Conservation (phyloP, 176 grass and related monocot species). For the Cymbopogon citratus region DNA sequence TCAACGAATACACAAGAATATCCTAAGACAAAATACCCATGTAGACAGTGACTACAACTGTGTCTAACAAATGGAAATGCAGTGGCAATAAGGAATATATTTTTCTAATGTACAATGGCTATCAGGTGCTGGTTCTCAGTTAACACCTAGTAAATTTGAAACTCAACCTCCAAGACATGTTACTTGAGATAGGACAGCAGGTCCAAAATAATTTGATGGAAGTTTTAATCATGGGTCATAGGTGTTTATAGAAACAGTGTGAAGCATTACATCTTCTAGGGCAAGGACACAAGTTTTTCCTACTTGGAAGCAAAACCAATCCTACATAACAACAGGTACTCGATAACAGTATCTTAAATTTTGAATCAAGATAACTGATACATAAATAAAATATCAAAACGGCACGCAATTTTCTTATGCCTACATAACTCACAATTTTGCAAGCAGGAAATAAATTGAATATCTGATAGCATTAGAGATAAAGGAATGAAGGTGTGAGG, state of each 20-base stretch:
- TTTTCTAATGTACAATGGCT: background rate
- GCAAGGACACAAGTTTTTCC: no score
- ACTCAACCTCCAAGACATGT: background rate
- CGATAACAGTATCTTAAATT: background rate
- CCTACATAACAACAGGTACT: background rate
- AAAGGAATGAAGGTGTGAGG: conserved; percentile 9
- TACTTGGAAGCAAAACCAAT: no score
- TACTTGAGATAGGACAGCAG: background rate
- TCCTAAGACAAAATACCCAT: no score
- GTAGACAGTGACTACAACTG: no score
- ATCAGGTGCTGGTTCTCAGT: background rate
- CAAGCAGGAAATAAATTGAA: background rate
- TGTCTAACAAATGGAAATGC: no score
- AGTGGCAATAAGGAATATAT: background rate
- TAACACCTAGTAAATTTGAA: background rate
- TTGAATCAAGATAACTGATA: background rate
- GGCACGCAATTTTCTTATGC: background rate
- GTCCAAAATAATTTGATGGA: background rate
- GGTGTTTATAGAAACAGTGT: background rate
- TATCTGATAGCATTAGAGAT: background rate
- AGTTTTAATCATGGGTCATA: background rate
- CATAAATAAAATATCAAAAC: background rate
- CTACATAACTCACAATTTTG: background rate
- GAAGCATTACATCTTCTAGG: no score
- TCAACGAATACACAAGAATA: no score